Base-by-base conservation (phyloP, 495 filamentous ascomycete genomes). In the Hyaloscypha variabilis region DNA sequence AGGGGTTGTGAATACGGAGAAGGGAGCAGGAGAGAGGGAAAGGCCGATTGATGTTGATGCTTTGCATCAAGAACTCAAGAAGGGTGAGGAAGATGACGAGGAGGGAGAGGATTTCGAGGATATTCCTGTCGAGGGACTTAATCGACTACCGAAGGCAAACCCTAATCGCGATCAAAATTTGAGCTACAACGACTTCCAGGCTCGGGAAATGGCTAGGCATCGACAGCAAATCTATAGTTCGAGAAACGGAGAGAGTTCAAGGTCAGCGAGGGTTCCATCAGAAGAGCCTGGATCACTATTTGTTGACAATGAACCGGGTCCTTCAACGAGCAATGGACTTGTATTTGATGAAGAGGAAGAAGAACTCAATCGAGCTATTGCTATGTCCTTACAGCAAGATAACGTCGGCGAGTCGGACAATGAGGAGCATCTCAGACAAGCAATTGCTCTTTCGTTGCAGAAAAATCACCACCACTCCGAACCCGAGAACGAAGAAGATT, bases 21-120 rank as follows among this genome's bases (percentile, higher is more conserved):
- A 90, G 71, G 83, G 90, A 39, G 83, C 86, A 58, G 92, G 92
- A 0, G 80, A 89, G 49, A 82, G 85, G 55, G 87, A 88, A 59
- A 94, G 89, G 71, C 94, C 95, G 1, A 98, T 99, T 64, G 91
- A 97, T 77, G 85, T 98, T 19, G 94, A 98, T 71, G 84, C 83
- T 39, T 73, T 91, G 24, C 82, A 85, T 53, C 83, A 79, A 36
- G 82, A 88, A 57, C 77, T 78, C 8, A 79, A 78, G 54, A 81
- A 84, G 2, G 82, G 85, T 25, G 79, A 83, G 0, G 83, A 87
- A 3, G 91, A 91, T 21, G 87, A 83, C 24, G 88, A 89, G 29
- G 77, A 70, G 19, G 88, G 87, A 21, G 83, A 85, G 17, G 89
- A 91, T 1, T 99, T 98, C 72, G 95, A 98, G 74, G 95, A 99